These are phyloP conservation scores for Diplosphaera chodatii DNA, from an alignment of 139 green algal species.

Conservation along the genomic window DNA sequence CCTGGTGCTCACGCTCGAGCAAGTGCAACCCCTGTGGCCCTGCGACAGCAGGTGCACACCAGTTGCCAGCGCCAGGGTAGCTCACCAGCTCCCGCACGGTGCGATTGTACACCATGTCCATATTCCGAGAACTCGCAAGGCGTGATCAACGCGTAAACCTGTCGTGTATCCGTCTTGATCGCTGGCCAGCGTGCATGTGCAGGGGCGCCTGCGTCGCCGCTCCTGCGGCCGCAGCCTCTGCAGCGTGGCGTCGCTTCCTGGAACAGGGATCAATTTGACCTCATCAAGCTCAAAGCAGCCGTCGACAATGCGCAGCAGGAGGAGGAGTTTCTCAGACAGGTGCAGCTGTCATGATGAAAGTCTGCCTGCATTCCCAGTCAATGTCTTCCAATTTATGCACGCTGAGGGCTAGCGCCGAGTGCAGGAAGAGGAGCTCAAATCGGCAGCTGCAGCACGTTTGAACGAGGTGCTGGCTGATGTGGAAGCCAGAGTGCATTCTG, in stretches of 20 bases:
- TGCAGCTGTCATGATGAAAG: neutral
- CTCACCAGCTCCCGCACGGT: too few species aligned
- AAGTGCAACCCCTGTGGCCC: too few species aligned
- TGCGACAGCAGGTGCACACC: too few species aligned
- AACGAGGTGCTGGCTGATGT: neutral
- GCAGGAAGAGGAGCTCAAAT: neutral
- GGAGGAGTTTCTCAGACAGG: neutral
- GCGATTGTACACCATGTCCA: too few species aligned
- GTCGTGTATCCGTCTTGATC: too few species aligned
- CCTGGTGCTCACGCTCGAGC: too few species aligned
- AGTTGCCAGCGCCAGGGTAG: too few species aligned
- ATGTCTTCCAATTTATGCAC: neutral
- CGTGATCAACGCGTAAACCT: too few species aligned
- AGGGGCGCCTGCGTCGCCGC: neutral
- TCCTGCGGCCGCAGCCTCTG: neutral
- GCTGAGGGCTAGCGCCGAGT: neutral
- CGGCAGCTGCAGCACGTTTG: neutral
- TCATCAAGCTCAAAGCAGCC: neutral
- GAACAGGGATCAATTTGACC: neutral
- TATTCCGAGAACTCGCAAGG: too few species aligned
- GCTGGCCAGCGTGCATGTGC: neutral
- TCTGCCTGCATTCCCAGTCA: neutral
- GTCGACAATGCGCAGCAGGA: neutral
- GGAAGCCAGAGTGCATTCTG: neutral
- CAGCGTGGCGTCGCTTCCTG: neutral